Percentiles rank a stretch among this genome's conserved stretches.
phyloP scores from a whole-genome alignment of 345 rosid genomes.

The Hypericum perforatum region DNA sequence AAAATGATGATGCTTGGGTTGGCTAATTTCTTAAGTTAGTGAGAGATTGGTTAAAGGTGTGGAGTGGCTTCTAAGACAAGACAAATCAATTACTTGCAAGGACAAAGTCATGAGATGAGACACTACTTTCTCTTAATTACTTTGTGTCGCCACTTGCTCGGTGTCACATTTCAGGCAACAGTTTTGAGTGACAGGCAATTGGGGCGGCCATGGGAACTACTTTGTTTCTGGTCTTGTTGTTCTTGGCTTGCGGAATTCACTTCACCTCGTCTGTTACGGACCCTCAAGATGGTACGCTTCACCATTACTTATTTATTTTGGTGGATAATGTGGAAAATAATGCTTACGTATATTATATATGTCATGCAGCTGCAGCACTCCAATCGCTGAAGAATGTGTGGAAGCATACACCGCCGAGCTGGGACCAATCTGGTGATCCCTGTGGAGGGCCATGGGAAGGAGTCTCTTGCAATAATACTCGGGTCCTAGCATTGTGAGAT shows the following conservation, averaged over 20 bases:
- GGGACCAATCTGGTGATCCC: constrained; percentile 67
- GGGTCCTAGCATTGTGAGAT: constrained; percentile 77
- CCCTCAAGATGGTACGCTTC: constrained; percentile 48
- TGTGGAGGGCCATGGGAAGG: constrained; percentile 91
- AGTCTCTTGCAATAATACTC: constrained; percentile 53
- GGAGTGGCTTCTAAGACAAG: constrained; percentile 28
- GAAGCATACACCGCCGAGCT: constrained; percentile 68
- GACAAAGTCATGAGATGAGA: neutral
- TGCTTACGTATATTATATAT: neutral
- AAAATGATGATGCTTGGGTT: neutral
- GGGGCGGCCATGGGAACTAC: constrained; percentile 11
- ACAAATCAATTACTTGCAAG: constrained; percentile 12
- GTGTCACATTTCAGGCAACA: neutral
- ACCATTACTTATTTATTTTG: neutral
- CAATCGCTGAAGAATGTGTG: constrained; percentile 70
- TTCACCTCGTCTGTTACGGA: constrained; percentile 37
- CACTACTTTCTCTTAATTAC: neutral
- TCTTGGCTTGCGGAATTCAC: constrained; percentile 17
- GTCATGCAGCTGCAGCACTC: constrained; percentile 51
- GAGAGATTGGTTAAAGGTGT: constrained; percentile 4
- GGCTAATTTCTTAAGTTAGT: constrained; percentile 5
- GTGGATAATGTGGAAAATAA: no score
- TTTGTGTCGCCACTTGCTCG: neutral
- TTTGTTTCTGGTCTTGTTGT: constrained; percentile 26
- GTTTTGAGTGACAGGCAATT: neutral